These are phyloP conservation scores for Tuber umbilicatum DNA, from an alignment of 495 filamentous ascomycete genomes.

Conservation along the genomic window DNA sequence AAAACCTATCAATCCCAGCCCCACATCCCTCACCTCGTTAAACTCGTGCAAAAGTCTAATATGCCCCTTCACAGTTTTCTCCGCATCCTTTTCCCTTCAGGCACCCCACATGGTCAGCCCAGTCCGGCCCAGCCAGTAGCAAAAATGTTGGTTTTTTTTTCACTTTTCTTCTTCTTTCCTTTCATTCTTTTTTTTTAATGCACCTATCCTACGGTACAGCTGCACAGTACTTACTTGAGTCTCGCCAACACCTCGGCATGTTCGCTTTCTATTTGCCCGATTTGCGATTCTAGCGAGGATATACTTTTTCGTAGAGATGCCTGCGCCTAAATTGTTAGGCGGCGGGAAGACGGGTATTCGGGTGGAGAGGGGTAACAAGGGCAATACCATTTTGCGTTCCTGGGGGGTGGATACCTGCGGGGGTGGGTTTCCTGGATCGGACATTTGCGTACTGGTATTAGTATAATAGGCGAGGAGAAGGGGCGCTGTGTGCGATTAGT, in stretches of 20 bases:
- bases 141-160: neutral
- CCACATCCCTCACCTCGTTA: constrained; percentile 41
- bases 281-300: neutral
- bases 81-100: constrained; percentile 10
- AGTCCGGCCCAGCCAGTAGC: neutral
- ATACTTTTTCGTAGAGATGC: neutral
- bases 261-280: neutral
- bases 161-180: neutral
- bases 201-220: neutral
- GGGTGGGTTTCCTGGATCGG: neutral
- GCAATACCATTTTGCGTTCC: neutral
- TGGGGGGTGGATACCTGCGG: neutral
- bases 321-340: neutral
- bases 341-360: constrained; percentile 1
- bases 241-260: neutral
- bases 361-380: neutral
- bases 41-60: constrained; percentile 40
- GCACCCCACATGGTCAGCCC: neutral
- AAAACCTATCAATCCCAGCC: constrained; percentile 36
- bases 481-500: neutral
- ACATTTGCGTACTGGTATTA: neutral
- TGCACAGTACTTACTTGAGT: neutral
- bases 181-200: neutral
- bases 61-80: constrained; percentile 37
- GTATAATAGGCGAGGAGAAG: neutral